Evolutionary conservation across 345 rosid genomes (phyloP).

Genomic region (Dovyalis caffra): DNA sequence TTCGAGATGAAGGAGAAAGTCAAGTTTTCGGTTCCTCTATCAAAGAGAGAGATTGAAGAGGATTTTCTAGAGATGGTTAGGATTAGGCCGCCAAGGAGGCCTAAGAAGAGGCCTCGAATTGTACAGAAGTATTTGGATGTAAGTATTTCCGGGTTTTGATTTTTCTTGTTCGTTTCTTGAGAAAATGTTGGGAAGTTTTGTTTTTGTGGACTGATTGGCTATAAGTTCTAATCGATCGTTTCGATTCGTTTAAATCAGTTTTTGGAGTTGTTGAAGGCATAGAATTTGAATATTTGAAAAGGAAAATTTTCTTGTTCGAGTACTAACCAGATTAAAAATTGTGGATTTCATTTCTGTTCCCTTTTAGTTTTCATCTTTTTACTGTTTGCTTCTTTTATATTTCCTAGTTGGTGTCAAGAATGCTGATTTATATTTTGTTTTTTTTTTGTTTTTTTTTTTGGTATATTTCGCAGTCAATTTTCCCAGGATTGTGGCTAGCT

Average conservation of each 20-base stretch:
- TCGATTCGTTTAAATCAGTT: conserved; percentile 1
- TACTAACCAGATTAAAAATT: background rate
- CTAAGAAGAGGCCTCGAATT: conserved; percentile 30
- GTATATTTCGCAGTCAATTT: conserved; percentile 16
- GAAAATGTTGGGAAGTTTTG: background rate
- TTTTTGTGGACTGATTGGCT: background rate
- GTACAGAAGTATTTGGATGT: conserved; percentile 37
- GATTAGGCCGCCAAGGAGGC: conserved; percentile 29
- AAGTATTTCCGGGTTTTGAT: conserved; percentile 1
- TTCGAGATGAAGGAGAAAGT: conserved; percentile 8
- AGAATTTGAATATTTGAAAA: too few species aligned
- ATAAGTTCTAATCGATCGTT: background rate
- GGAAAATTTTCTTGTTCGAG: background rate
- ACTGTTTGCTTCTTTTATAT: background rate
- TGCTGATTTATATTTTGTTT: background rate
- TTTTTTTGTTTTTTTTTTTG: background rate
- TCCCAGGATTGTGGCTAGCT: conserved; percentile 31
- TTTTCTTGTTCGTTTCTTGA: background rate
- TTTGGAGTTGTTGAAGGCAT: background rate
- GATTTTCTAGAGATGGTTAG: conserved; percentile 28
- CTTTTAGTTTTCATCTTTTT: too few species aligned
- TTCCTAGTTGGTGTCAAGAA: background rate
- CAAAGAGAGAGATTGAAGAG: conserved; percentile 27
- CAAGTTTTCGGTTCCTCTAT: conserved; percentile 22
- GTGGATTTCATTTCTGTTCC: background rate